These are phyloP conservation scores for Sodiomyces alkalinus DNA, from an alignment of 2,329 filamentous ascomycete genomes.

Conservation along the genomic window DNA sequence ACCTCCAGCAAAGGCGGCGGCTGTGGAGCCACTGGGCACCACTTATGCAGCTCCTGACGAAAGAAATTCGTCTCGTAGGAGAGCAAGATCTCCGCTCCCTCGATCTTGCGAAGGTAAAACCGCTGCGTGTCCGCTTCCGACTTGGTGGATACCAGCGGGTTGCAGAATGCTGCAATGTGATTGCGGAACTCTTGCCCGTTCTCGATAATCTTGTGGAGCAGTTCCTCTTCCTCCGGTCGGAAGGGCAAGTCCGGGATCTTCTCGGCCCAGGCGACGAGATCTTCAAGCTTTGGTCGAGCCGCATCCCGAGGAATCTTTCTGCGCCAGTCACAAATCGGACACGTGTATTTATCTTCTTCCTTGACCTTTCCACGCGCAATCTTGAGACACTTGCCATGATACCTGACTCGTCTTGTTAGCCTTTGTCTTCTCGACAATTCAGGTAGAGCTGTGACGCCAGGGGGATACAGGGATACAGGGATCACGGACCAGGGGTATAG, in stretches of 20 bases:
- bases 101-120: constrained; percentile 93
- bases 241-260: constrained; percentile 74
- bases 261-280: constrained; percentile 68
- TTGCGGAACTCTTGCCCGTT: constrained; percentile 73
- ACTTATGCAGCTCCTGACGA: constrained; percentile 87
- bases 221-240: constrained; percentile 86
- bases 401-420: constrained; percentile 37
- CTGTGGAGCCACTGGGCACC: constrained; percentile 76
- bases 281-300: constrained; percentile 85
- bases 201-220: constrained; percentile 72
- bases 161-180: constrained; percentile 68
- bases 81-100: constrained; percentile 86
- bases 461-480: background rate
- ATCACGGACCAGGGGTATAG: too few relatives aligned
- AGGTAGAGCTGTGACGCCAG: constrained; percentile 1
- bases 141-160: constrained; percentile 62
- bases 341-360: constrained; percentile 96
- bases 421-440: too few relatives aligned
- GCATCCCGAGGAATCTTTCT: constrained; percentile 95
- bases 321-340: constrained; percentile 93
- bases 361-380: constrained; percentile 96
- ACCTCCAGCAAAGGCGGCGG: constrained; percentile 74
- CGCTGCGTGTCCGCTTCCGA: constrained; percentile 81
- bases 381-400: constrained; percentile 95
- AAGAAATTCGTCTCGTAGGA: constrained; percentile 96